Evolutionary conservation across 352 stramenopile species (phyloP).

Genomic region (Poterioochromonas sp.): DNA sequence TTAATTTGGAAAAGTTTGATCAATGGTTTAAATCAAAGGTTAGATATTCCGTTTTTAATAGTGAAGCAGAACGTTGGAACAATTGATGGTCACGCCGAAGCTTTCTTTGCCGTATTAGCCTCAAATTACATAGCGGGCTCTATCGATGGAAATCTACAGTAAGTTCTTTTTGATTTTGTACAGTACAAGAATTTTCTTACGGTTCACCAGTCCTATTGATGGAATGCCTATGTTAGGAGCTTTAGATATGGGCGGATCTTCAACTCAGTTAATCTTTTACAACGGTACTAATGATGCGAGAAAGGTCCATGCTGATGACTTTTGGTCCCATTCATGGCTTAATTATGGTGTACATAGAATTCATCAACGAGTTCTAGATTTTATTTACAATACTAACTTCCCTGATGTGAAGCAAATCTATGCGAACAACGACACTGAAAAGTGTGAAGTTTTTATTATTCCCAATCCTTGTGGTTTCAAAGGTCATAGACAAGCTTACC

Average conservation of each 20-base stretch:
- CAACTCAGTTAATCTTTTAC: constrained; percentile 25
- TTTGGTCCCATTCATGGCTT: constrained; percentile 32
- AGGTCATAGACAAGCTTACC: neutral
- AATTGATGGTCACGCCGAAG: neutral
- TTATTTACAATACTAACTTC: neutral
- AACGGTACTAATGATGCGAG: neutral
- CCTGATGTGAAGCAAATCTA: constrained; percentile 29
- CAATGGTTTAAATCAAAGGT: neutral
- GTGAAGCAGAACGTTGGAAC: neutral
- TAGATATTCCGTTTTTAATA: neutral
- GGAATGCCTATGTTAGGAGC: constrained; percentile 2
- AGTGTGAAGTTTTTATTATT: constrained; percentile 16
- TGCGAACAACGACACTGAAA: constrained; percentile 24
- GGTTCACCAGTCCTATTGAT: neutral
- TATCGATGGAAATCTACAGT: constrained; percentile 23
- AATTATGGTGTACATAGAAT: constrained; percentile 3
- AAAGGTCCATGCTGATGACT: neutral
- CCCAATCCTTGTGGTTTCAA: constrained; percentile 31
- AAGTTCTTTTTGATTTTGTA: neutral
- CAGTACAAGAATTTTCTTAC: neutral
- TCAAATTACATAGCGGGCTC: constrained; percentile 12
- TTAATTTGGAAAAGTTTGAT: neutral
- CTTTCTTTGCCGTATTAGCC: constrained; percentile 5
- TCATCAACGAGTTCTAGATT: constrained; percentile 8
- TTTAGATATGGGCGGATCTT: constrained; percentile 24